Evolutionary conservation across 2,329 filamentous ascomycete species (phyloP).

Genomic region (Claviceps humidiphila): DNA sequence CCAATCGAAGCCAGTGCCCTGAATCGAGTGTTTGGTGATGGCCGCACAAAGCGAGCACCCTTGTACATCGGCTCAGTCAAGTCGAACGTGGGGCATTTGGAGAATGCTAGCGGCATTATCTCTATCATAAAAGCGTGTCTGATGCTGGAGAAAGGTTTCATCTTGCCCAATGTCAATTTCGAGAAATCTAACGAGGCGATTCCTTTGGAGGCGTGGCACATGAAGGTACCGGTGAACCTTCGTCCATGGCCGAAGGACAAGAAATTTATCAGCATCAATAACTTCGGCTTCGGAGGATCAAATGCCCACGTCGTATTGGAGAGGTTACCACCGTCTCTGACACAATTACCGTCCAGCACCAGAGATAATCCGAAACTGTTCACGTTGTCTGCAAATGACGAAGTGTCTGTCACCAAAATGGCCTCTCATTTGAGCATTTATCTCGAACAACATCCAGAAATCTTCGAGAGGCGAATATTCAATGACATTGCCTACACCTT

Average conservation of each 20-base stretch:
- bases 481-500: conserved; percentile 35
- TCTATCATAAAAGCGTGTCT: conserved; percentile 38
- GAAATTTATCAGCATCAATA: conserved; percentile 36
- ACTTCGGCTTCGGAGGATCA: conserved; percentile 32
- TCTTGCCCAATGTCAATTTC: conserved; percentile 37
- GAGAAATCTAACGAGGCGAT: conserved; percentile 35
- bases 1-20: conserved; percentile 40
- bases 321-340: conserved; percentile 1
- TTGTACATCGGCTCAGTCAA: conserved; percentile 36
- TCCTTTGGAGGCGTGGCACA: conserved; percentile 33
- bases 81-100: conserved; percentile 38
- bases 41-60: conserved; percentile 26
- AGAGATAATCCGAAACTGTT: conserved; percentile 22
- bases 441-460: conserved; percentile 28
- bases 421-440: conserved; percentile 22
- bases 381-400: conserved; percentile 26
- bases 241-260: conserved; percentile 34
- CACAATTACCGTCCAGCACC: background rate
- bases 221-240: conserved; percentile 33
- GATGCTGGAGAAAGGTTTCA: conserved; percentile 36
- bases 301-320: conserved; percentile 31
- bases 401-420: conserved; percentile 17
- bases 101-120: conserved; percentile 37
- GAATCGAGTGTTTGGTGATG: conserved; percentile 26
- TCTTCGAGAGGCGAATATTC: conserved; percentile 29